phyloP scores from a whole-genome alignment of 257 asterid species.

The Lycium ferocissimum region DNA sequence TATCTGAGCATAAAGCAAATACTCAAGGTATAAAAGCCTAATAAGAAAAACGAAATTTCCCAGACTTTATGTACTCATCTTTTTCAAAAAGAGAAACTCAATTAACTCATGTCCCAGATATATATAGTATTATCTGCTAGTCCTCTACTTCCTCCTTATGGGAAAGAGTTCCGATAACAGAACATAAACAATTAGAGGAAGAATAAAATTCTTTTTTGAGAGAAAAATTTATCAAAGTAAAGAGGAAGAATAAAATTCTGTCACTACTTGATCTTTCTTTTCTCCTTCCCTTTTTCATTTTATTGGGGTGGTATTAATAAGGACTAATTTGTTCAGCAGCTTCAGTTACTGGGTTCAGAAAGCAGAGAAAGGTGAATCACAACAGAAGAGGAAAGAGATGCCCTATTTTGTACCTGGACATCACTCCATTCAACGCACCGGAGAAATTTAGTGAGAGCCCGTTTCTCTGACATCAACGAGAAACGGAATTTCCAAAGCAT shows the following conservation, averaged over 20 bases:
- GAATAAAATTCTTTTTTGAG: background rate
- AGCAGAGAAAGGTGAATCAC: constrained; percentile 17
- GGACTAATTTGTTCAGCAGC: constrained; percentile 9
- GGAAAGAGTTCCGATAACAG: background rate
- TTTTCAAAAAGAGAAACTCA: background rate
- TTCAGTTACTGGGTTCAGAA: constrained; percentile 12
- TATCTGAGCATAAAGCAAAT: constrained; percentile 17
- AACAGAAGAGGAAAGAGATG: constrained; percentile 17
- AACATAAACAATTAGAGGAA: background rate
- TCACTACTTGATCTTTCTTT: constrained; percentile 13
- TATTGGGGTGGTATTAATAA: background rate
- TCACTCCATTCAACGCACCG: constrained; percentile 99
- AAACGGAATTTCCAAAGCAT: constrained; percentile 97
- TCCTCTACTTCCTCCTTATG: background rate
- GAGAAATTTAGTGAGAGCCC: constrained; percentile 88
- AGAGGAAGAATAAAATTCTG: background rate
- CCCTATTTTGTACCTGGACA: constrained; percentile 65
- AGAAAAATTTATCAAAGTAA: too few relatives aligned
- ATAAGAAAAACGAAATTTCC: background rate
- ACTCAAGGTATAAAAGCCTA: background rate
- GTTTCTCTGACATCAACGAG: constrained; percentile 93
- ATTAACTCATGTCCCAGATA: background rate
- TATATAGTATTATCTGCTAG: background rate
- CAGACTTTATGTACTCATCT: background rate
- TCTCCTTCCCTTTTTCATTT: constrained; percentile 11